Evolutionary conservation across 2,329 filamentous ascomycete species (phyloP).

Genomic region (Phaeoacremonium minimum): DNA sequence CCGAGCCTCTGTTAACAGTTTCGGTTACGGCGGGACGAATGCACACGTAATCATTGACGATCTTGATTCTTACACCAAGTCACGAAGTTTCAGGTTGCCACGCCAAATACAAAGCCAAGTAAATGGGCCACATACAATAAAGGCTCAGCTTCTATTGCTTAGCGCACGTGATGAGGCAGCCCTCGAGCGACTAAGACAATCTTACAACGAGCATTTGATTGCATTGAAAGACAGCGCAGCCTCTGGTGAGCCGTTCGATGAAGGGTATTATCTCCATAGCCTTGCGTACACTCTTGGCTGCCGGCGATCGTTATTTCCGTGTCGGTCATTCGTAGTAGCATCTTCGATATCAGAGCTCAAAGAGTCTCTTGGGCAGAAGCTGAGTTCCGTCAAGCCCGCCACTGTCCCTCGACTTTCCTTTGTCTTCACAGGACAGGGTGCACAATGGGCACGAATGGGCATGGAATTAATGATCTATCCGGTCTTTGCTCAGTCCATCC

Average conservation of each 20-base stretch:
- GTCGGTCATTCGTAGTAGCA: background rate
- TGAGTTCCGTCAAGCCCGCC: background rate
- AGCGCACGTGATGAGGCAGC: too few relatives aligned
- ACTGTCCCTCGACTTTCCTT: background rate
- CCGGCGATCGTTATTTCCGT: background rate
- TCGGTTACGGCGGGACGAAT: slow-evolving; percentile 25
- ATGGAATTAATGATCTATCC: slow-evolving; percentile 5
- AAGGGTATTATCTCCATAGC: background rate
- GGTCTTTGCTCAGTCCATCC: background rate
- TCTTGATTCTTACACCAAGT: background rate
- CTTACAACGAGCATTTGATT: too few relatives aligned
- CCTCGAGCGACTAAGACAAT: background rate
- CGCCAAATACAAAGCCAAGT: background rate
- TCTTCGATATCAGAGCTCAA: background rate
- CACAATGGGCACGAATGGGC: slow-evolving; percentile 15
- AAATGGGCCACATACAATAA: too few relatives aligned
- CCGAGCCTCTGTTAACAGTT: slow-evolving; percentile 23
- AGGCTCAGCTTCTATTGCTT: too few relatives aligned
- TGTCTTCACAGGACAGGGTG: slow-evolving; percentile 14
- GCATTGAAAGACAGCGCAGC: too few relatives aligned
- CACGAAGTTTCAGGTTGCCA: background rate
- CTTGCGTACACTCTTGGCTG: background rate
- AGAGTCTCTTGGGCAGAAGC: too few relatives aligned
- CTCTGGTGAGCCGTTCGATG: too few relatives aligned
- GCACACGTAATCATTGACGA: slow-evolving; percentile 1